Evolutionary conservation across 1,139 yeast species (phyloP), one percentile per base, ranked within the genome.

Genomic region (Hemisphaericaspora xylofermentans): DNA sequence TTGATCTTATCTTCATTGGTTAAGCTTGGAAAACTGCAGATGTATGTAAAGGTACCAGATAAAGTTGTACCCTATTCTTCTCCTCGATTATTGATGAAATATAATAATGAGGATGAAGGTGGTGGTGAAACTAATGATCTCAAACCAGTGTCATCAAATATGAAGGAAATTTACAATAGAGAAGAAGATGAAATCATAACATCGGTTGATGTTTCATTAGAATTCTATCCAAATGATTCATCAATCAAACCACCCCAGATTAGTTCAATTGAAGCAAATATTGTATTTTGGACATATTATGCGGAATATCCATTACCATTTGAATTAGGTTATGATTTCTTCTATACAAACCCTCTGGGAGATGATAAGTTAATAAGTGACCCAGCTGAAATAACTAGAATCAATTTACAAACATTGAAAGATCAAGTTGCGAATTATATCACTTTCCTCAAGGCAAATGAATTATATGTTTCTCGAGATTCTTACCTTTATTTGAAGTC

Each of bases 261-360:
- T 12, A 52, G 57, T 16, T 52, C 51, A 41, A 56, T 72, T 13
- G 76, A 70, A 12, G 50, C 62, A 21, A 70, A 68, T 45, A 52
- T 72, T 10, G 68, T 71, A 1, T 58, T 66, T 7, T 72, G 77
- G 77, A 57, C 77, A 2, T 70, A 66, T 48, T 56, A 59, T 35
- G 57, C 75, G 2, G 76, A 71, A 33, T 70, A 64, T 44, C 76
- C 77, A 1, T 50, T 72, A 28, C 76, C 76, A 2, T 57, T 68
- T 42, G 61, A 60, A 34, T 48, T 72, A 17, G 67, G 65, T 5
- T 69, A 69, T 44, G 78, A 72, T 47, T 71, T 72, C 50, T 71
- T 71, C 51, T 71, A 71, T 50, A 54, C 63, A 6, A 53, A 58
- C 19, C 58, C 62, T 2, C 36, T 35, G 16, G 38, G 37, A 21